A percentile compares a stretch with the other conserved stretches of the same genome.
These are phyloP conservation scores for Colletotrichum trifolii DNA, from an alignment of 2,329 filamentous ascomycete species.

Conservation along the genomic window DNA sequence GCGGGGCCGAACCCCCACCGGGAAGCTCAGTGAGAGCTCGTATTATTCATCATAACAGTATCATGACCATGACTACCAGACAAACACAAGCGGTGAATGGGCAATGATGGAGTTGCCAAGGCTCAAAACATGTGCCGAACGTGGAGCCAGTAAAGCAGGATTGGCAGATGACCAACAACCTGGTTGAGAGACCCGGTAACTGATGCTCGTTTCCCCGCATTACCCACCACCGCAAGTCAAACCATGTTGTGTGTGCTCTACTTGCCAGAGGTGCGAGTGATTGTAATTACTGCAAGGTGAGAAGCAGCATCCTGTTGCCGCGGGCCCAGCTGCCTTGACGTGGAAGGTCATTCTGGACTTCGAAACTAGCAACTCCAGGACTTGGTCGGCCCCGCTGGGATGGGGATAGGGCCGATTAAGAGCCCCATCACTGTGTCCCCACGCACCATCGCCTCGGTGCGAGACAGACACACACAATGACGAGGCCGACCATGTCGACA, in stretches of 20 bases:
- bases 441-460: background rate
- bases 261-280: background rate
- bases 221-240: conserved; percentile 11
- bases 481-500: background rate
- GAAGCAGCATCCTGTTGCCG: background rate
- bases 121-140: conserved; percentile 23
- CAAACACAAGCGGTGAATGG: background rate
- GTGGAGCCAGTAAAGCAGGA: conserved; percentile 7
- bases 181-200: conserved; percentile 1
- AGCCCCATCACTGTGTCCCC: background rate
- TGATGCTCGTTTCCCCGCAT: conserved; percentile 19
- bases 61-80: background rate
- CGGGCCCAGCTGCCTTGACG: background rate
- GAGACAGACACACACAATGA: background rate
- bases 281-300: background rate
- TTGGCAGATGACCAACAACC: conserved; percentile 33
- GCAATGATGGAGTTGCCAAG: conserved; percentile 16
- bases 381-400: conserved; percentile 3
- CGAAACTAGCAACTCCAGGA: background rate
- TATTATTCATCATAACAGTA: background rate
- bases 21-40: background rate
- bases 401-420: conserved; percentile 28
- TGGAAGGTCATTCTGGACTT: background rate
- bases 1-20: conserved; percentile 13
- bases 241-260: conserved; percentile 12